Conservation (phyloP, 352 stramenopile species). For the Aphanomyces astaci region DNA sequence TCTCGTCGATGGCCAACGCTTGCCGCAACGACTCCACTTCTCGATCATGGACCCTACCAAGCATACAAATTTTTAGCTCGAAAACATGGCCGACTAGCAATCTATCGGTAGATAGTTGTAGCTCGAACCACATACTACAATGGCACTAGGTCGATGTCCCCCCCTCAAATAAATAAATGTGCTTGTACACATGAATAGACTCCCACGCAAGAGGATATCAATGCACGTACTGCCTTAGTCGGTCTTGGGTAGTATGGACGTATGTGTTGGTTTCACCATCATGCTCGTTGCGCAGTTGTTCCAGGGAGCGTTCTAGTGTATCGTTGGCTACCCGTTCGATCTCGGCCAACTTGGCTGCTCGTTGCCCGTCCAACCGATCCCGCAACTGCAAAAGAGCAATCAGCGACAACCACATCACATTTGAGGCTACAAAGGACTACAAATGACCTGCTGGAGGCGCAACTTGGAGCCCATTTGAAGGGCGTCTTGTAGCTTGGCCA, state of each 20-base stretch:
- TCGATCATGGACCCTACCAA: background rate
- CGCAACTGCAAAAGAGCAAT: background rate
- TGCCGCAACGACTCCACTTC: background rate
- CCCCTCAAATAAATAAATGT: too few species aligned
- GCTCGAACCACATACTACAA: too few species aligned
- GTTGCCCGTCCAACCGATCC: background rate
- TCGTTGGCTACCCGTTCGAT: background rate
- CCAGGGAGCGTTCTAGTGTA: background rate
- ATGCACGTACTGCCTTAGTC: background rate
- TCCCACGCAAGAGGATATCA: too few species aligned
- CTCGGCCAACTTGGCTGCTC: background rate
- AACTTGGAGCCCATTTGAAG: slow-evolving; percentile 5
- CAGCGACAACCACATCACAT: background rate
- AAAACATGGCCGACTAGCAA: too few species aligned
- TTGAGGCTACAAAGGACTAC: background rate
- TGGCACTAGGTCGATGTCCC: too few species aligned
- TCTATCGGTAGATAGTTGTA: too few species aligned
- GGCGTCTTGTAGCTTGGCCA: slow-evolving; percentile 1
- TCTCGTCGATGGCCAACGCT: background rate
- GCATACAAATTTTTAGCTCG: too few species aligned
- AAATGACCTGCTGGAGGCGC: slow-evolving; percentile 4
- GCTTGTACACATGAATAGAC: background rate
- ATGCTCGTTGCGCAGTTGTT: background rate
- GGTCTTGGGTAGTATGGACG: slow-evolving; percentile 1
- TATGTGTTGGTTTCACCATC: background rate